Base-by-base conservation (phyloP, 192 early-diverging fungal species). In the Dimargaris xerosporica region DNA sequence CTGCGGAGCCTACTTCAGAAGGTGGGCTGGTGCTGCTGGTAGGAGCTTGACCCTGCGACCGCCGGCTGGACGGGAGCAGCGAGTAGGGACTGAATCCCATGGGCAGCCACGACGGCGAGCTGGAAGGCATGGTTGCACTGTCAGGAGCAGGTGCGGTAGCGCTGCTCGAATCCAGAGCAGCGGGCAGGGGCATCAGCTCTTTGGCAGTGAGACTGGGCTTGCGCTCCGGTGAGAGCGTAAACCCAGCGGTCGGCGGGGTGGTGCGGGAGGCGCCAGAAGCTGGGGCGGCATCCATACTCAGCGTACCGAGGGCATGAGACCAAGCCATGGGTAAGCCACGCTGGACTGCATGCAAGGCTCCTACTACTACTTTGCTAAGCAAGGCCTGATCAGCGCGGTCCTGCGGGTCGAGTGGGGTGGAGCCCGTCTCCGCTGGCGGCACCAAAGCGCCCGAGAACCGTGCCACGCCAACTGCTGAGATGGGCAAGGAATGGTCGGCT, bases 71-170 rank as follows among this genome's bases (percentile, higher is more conserved):
- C 34, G 34, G 34, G 2, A 39, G 34, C 34, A 39, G 7, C 3
- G 34, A 39, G 34, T 39, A 39, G 34, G 34, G 34, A 44, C 65
- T 73, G 5, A 73, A 64, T 0, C 66, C 67, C 55, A 68, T 69
- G 66, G 59, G 13, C 59, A 61, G 44, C 19, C 34, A 46, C 5
- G 19, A 39, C 54, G 29, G 16, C 39, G 39, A 39, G 39, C 25
- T 56, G 10, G 29, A 19, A 15, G 39, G 3, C 25, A 39, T 55
- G 67, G 58, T 34, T 59, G 64, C 25, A 71, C 71, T 42, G 73
- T 51, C 7, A 71, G 64, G 2, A 67, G 66, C 25, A 67, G 69
- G 15, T 66, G 64, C 42, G 60, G 48, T 11, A 64, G 65, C 5
- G 66, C 64, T 25, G 67, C 68, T 47, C 66, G 39, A 15, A 66